Evolutionary conservation across 1,284 basidiomycete species (phyloP), one percentile per base, ranked within the genome.

Genomic region (Xerocomus nothofagi): DNA sequence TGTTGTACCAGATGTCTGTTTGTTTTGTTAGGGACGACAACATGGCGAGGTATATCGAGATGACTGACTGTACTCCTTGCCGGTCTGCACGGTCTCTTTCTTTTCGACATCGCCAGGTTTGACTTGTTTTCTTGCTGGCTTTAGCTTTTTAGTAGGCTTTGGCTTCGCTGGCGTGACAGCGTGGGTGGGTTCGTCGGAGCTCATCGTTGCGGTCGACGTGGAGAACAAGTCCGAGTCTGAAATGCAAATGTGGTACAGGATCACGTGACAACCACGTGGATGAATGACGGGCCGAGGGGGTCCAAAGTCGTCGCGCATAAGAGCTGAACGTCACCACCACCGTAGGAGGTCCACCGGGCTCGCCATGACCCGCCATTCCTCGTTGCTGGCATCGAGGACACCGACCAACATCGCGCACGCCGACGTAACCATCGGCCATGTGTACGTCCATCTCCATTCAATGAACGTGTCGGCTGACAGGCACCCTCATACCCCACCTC

Each of bases 1-100:
- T 98, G 72, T 98, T 97, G 72, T 98, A 98, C 96, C 96, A 98
- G 51, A 97, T 91, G 70, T 98, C 95, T 93, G 61, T 51, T 47
- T 43, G 48, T 59, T 3, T n/a, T 20, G 37, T 63, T 45, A 70
- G 60, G 39, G 20, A 31, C 34, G 36, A 24, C 29, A 30, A 50
- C 36, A 15, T 50, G 24, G 26, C 20, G 6, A n/a, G 33, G 1
- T 29, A 17, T 6, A 10, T 4, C 14, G 31, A 39, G 27, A 29
- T 24, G 33, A 71, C 90, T 61, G 59, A 94, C 92, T 96, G 71
- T 95, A 95, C 65, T 95, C 93, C 69, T 95, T 94, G 44, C 94
- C 94, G 0, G 91, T 93, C 71, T 98, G 94, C 8, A 86, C 81
- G 1, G 87, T 84, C 65, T 93, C 89, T 56, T 83, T 87, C 72